Evolutionary conservation across 169 alveolate genomes (phyloP), one percentile per base, ranked within the genome.

Genomic region (Hammondia hammondi): DNA sequence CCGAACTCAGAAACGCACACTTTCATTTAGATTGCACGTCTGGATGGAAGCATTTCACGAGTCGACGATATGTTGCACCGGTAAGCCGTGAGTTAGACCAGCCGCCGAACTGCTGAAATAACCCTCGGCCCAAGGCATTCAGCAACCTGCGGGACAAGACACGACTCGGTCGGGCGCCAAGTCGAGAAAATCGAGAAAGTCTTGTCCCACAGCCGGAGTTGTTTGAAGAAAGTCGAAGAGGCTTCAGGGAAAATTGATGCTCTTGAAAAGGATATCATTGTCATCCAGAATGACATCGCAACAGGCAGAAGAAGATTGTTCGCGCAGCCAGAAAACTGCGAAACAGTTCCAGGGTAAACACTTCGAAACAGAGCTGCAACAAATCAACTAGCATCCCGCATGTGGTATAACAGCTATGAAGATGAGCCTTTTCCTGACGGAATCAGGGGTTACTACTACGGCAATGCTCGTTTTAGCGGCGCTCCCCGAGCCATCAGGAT

Each of bases 351-450:
- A 71, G 98, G 98, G 46, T 96, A 96, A 88, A 95, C 10, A 24
- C 19, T 37, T 19, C 73, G 12, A 29, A 17, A 46, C 32, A 19
- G 81, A 52, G n/a, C 19, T 19, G 37, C 35, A 29, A 81, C 35
- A 21, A 12, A 52, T 29, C 46, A 21, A 39, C 37, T 52, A 1
- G 29, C 17, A 21, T 19, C 19, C 21, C 17, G 4, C 24, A 7
- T 46, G 61, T 37, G 32, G 39, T n/a, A 17, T 46, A 21, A 3
- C 90, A 85, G 94, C 7, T 88, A 93, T 72, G 96, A 96, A 91
- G 97, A 96, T 73, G 97, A 96, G 43, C 97, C 97, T 4, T 85
- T 89, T 48, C 97, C 97, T 29, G 98, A 97, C 89, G 98, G 98
- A n/a, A 92, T 97, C 48, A 92, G 96, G 85, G 98, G 97, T 24